Evolutionary conservation across 2,329 filamentous ascomycete genomes (phyloP), one percentile per base, ranked within the genome.

Genomic region (Chaetomium sp.): DNA sequence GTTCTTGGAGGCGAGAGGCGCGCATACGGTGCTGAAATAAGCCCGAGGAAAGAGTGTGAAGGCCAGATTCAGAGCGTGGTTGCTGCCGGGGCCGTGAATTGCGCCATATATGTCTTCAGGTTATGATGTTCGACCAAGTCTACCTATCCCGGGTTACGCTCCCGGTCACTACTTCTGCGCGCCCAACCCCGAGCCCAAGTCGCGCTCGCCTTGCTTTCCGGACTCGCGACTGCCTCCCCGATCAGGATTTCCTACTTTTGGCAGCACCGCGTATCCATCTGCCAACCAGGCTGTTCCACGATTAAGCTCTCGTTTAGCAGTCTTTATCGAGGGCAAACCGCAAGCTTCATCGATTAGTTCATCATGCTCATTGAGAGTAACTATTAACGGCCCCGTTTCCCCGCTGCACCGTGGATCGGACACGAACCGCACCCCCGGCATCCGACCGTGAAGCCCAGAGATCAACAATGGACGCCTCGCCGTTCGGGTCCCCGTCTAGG

Each of bases 1-100:
- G 72, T 97, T 95, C 75, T 82, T 99, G 59, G 94, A 95, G 72
- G 90, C 92, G 42, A 86, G 95, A 75, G 93, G 92, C 35, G 95
- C 96, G 13, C 94, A 99, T 77, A 96, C 94, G 0, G 87, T 99
- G 27, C 79, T 98, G 71, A 98, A 97, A 80, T 97, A 82, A 77
- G 62, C 9, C 16, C 19, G 19, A 49, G n/a, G 60, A 23, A 57
- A 8, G 13, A n/a, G 25, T 12, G 38, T 2, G n/a, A 42, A 19
- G 38, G 3, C 57, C 23, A 10, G 25, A 13, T 45, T 29, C 38
- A 25, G 25, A 42, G 19, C 19, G 16, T 23, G 56, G 38, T 13
- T 13, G 53, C 53, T 56, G 53, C 21, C 21, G 21, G 10, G 5
- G 35, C 12, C 4, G 13, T 38, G n/a, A 10, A 38, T 12, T 8